phyloP scores from a whole-genome alignment of 192 early-diverging fungal genomes.

The Coemansia sp. region DNA sequence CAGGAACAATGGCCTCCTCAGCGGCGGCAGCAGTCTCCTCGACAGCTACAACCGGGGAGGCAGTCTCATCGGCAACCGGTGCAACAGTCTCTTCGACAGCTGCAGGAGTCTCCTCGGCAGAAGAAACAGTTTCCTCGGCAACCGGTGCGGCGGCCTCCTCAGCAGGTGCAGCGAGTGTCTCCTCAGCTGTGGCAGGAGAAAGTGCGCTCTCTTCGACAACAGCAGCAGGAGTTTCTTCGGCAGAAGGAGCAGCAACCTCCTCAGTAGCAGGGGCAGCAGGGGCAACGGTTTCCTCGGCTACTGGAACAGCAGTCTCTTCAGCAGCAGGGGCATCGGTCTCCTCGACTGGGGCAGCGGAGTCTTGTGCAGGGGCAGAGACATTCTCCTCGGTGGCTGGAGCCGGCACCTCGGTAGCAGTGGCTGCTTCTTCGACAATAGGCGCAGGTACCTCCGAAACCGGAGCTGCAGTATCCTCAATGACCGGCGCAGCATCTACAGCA shows the following conservation, averaged over 20 bases:
- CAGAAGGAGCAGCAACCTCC: background rate
- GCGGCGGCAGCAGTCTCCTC: constrained; percentile 2
- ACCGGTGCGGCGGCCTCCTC: constrained; percentile 7
- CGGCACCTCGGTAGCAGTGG: background rate
- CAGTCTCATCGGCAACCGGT: constrained; percentile 17
- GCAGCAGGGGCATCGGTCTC: constrained; percentile 3
- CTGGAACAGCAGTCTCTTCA: background rate
- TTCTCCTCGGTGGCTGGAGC: constrained; percentile 9
- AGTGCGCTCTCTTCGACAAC: constrained; percentile 6
- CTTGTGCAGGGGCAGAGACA: constrained; percentile 6
- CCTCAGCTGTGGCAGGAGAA: background rate
- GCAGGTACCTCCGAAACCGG: constrained; percentile 5
- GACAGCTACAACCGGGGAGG: constrained; percentile 1
- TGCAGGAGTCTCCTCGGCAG: background rate
- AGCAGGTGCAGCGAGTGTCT: background rate
- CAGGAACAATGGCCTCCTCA: no score
- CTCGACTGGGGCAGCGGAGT: background rate
- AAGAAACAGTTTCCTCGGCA: background rate
- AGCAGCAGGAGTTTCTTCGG: background rate
- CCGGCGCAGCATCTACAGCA: background rate
- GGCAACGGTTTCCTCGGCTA: background rate
- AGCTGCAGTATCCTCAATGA: background rate
- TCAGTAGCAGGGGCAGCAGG: background rate
- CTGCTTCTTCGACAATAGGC: background rate
- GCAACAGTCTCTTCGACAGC: background rate